phyloP scores from a whole-genome alignment of 2,329 filamentous ascomycete species.

The Fusarium xylarioides region DNA sequence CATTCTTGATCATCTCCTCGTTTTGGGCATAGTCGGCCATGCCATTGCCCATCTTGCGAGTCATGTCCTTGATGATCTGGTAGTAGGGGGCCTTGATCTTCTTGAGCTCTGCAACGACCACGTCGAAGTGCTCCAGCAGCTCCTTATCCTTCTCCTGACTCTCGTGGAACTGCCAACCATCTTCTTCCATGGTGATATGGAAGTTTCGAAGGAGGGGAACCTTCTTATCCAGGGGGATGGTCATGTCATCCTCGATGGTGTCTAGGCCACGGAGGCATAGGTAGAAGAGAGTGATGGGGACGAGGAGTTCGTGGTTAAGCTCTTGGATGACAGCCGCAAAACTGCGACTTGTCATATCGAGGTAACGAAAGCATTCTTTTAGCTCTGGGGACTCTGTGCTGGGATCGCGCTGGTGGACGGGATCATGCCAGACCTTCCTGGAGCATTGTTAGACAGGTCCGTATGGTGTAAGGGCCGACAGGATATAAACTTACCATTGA shows the following conservation, averaged over 20 bases:
- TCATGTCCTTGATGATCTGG: conserved; percentile 91
- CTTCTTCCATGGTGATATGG: conserved; percentile 77
- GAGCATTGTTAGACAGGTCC: conserved; percentile 9
- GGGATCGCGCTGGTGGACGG: conserved; percentile 84
- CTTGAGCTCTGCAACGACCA: conserved; percentile 86
- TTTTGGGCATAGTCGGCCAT: conserved; percentile 97
- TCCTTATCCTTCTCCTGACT: conserved; percentile 96
- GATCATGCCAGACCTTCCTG: conserved; percentile 97
- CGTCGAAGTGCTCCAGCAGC: conserved; percentile 90
- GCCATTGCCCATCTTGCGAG: conserved; percentile 93
- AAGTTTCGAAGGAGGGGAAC: conserved; percentile 87
- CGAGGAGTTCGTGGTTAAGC: conserved; percentile 90
- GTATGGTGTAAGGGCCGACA: too few species aligned
- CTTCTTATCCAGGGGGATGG: conserved; percentile 81
- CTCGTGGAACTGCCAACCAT: conserved; percentile 89
- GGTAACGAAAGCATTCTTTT: conserved; percentile 84
- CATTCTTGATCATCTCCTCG: conserved; percentile 80
- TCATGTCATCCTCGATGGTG: conserved; percentile 99
- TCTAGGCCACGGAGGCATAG: conserved; percentile 90
- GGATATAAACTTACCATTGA: conserved; percentile 75
- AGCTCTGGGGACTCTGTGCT: conserved; percentile 78
- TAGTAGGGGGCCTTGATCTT: conserved; percentile 86
- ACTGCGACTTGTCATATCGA: conserved; percentile 89
- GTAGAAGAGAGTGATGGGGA: conserved; percentile 93
- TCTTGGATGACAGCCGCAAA: conserved; percentile 95